Conservation (phyloP, 2,329 filamentous ascomycete species). For the Talaromyces sp. region DNA sequence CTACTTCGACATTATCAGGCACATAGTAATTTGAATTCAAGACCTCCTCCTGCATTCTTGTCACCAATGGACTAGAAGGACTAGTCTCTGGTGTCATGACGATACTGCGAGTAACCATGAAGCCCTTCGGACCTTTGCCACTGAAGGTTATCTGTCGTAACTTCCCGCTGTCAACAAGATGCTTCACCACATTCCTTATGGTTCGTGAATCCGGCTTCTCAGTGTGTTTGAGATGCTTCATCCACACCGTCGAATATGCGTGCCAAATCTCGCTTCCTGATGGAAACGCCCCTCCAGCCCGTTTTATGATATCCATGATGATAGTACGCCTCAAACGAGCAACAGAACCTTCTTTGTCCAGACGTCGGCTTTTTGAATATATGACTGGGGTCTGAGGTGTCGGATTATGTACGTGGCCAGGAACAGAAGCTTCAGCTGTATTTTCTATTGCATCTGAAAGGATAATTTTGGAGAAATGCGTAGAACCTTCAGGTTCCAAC, state of each 20-base stretch:
- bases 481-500: background rate
- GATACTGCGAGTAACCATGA: conserved; percentile 50
- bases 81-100: conserved; percentile 48
- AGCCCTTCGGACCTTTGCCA: conserved; percentile 48
- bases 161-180: conserved; percentile 49
- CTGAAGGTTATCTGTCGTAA: conserved; percentile 53
- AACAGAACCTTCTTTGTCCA: conserved; percentile 43
- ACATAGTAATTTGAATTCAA: conserved; percentile 47
- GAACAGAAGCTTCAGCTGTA: background rate
- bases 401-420: background rate
- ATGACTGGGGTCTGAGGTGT: background rate
- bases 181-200: conserved; percentile 49
- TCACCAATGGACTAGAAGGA: conserved; percentile 45
- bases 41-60: conserved; percentile 50
- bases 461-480: background rate
- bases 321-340: conserved; percentile 48
- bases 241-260: conserved; percentile 55
- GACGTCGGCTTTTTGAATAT: conserved; percentile 17
- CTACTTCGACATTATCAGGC: conserved; percentile 42
- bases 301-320: conserved; percentile 53
- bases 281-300: conserved; percentile 55
- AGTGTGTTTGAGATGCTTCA: conserved; percentile 39
- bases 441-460: too few species aligned
- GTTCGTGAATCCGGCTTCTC: conserved; percentile 53
- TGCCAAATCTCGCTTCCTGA: conserved; percentile 54